Percentiles rank a stretch among this genome's conserved stretches.
Evolutionary conservation across 176 grass and related monocot genomes (phyloP).

Genomic region (Oryza glaberrima): DNA sequence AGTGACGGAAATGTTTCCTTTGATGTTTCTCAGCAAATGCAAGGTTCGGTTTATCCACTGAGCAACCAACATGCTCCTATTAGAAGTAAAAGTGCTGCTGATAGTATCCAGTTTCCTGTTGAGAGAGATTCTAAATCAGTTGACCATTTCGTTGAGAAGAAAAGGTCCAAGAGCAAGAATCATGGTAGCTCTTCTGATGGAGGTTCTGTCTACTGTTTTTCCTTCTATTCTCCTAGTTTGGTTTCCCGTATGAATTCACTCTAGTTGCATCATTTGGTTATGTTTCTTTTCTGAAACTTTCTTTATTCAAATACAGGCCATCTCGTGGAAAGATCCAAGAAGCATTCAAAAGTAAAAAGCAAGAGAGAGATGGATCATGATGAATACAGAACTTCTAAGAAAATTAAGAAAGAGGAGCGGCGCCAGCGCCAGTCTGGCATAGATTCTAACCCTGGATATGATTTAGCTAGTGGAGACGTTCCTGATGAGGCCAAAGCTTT

Average conservation of each 20-base stretch:
- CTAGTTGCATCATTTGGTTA: constrained; percentile 33
- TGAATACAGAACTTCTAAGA: constrained; percentile 79
- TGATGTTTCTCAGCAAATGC: constrained; percentile 50
- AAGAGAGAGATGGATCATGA: constrained; percentile 67
- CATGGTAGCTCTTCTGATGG: constrained; percentile 71
- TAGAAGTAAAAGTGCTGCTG: constrained; percentile 49
- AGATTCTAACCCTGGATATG: constrained; percentile 49
- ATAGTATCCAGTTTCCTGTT: constrained; percentile 44
- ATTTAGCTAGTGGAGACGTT: constrained; percentile 46
- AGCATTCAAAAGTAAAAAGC: constrained; percentile 81
- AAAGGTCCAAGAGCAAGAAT: constrained; percentile 68
- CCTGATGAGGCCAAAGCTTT: constrained; percentile 50
- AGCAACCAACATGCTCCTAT: constrained; percentile 51
- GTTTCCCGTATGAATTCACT: constrained; percentile 25
- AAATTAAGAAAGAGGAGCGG: constrained; percentile 69
- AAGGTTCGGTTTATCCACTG: constrained; percentile 50
- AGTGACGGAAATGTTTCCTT: constrained; percentile 35
- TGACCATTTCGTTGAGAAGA: constrained; percentile 61
- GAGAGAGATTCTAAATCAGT: constrained; percentile 60
- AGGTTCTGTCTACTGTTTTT: constrained; percentile 53
- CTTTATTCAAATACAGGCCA: constrained; percentile 57
- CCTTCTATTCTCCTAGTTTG: constrained; percentile 30
- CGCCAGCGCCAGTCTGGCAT: constrained; percentile 37
- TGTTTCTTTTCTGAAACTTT: constrained; percentile 41
- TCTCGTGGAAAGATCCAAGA: constrained; percentile 58